A percentile compares a stretch with the other conserved stretches of the same genome.
phyloP scores from a whole-genome alignment of 2,329 filamentous ascomycete genomes.

The Macrophomina phaseolina region DNA sequence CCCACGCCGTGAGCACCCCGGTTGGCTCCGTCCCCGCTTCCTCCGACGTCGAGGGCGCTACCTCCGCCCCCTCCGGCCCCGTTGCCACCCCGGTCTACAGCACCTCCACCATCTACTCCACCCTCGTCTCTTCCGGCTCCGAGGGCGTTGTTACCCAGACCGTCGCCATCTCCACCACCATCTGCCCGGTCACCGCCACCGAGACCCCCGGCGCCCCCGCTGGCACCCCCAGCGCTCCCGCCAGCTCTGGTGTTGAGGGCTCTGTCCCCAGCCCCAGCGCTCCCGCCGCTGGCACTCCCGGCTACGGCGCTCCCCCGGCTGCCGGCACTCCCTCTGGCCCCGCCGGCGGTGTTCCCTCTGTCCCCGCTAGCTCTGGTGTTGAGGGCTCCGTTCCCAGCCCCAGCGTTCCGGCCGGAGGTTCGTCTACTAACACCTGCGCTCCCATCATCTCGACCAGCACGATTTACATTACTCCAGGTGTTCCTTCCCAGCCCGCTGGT shows the following conservation, averaged over 20 bases:
- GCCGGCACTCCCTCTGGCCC: constrained; percentile 39
- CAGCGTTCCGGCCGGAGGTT: constrained; percentile 24
- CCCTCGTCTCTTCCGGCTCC: constrained; percentile 5
- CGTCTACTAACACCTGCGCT: constrained; percentile 23
- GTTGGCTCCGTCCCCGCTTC: constrained; percentile 12
- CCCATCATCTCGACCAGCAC: constrained; percentile 25
- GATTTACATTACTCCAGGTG: constrained; percentile 28
- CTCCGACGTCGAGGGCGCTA: constrained; percentile 13
- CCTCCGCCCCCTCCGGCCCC: constrained; percentile 3
- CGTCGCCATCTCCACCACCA: constrained; percentile 27
- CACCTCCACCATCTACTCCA: constrained; percentile 24
- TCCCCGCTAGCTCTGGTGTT: constrained; percentile 33
- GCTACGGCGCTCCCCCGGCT: constrained; percentile 43
- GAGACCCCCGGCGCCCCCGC: constrained; percentile 24
- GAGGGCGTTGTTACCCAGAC: constrained; percentile 25
- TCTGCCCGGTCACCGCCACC: constrained; percentile 27
- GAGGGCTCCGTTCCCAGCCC: constrained; percentile 15
- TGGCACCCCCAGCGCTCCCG: constrained; percentile 7
- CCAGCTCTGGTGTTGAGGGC: background rate
- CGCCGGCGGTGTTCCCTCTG: constrained; percentile 33
- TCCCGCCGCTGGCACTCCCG: constrained; percentile 9
- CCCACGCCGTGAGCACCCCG: constrained; percentile 17
- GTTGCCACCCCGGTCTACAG: background rate
- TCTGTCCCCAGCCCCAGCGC: constrained; percentile 13
- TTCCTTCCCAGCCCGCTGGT: constrained; percentile 13